These are phyloP conservation scores for Dendrostoma leiphaemia DNA, from an alignment of 2,329 filamentous ascomycete species.

Conservation along the genomic window DNA sequence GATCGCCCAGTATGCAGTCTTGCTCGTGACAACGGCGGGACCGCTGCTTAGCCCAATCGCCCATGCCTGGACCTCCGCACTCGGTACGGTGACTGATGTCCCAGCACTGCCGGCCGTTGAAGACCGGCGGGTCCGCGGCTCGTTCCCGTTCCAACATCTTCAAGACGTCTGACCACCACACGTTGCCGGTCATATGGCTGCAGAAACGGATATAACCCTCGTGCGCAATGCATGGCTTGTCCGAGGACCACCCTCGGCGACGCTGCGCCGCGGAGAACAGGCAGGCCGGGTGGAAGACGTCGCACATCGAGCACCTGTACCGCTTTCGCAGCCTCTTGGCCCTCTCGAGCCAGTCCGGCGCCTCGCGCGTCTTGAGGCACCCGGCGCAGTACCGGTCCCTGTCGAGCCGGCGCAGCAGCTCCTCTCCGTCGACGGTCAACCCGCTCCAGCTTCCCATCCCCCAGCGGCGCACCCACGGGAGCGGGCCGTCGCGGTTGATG, in stretches of 20 bases:
- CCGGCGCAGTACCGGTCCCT: neutral
- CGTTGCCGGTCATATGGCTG: neutral
- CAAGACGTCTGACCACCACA: neutral
- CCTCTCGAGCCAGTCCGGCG: neutral
- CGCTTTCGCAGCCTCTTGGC: neutral
- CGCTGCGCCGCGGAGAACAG: neutral
- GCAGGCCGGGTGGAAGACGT: neutral
- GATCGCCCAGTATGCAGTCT: no score
- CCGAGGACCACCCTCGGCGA: no score
- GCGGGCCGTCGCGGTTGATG: no score
- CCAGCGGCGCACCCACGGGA: no score
- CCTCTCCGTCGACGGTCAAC: no score
- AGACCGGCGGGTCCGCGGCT: neutral
- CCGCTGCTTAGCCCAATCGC: neutral
- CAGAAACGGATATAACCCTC: neutral
- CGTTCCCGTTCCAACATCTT: no score
- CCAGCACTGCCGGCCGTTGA: no score
- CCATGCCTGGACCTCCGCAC: no score
- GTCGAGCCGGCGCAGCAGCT: no score
- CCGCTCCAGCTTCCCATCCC: no score
- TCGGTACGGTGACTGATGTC: neutral
- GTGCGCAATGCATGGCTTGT: slow-evolving; percentile 8
- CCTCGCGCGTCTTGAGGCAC: neutral
- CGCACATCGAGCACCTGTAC: neutral
- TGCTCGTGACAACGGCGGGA: no score